Evolutionary conservation across 164 flowering plant genomes (phyloP).

Genomic region (Brasenia schreberi): DNA sequence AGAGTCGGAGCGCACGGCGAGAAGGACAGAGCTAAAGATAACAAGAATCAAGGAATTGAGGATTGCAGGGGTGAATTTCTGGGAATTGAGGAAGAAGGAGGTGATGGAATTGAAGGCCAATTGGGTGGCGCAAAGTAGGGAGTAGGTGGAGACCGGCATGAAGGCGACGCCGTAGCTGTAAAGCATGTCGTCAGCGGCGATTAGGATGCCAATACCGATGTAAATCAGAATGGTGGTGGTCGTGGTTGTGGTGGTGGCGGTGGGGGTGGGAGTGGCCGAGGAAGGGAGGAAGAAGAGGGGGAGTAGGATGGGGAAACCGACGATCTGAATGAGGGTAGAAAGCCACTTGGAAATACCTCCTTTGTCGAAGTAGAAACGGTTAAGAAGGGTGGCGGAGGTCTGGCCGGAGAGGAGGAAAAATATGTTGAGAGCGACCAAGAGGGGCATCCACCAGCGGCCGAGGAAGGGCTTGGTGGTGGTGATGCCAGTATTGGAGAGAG

Average conservation of each 20-base stretch:
- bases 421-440: slow-evolving; percentile 17
- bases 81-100: slow-evolving; percentile 17
- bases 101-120: slow-evolving; percentile 18
- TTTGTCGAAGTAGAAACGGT: slow-evolving; percentile 18
- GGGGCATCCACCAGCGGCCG: slow-evolving; percentile 19
- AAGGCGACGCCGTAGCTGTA: slow-evolving; percentile 19
- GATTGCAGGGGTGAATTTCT: slow-evolving; percentile 14
- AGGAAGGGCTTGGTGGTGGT: not conserved
- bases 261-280: not conserved
- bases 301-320: slow-evolving; percentile 15
- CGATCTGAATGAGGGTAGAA: slow-evolving; percentile 20
- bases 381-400: slow-evolving; percentile 14
- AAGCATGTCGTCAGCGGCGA: slow-evolving; percentile 15
- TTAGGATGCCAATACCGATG: slow-evolving; percentile 9
- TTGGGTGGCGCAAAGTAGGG: slow-evolving; percentile 20
- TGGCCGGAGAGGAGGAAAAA: slow-evolving; percentile 19
- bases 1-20: slow-evolving; percentile 10
- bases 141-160: slow-evolving; percentile 20
- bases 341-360: slow-evolving; percentile 27
- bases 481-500: not conserved
- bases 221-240: slow-evolving; percentile 5
- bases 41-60: slow-evolving; percentile 14
- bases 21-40: slow-evolving; percentile 13
- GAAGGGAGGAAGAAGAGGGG: not conserved
- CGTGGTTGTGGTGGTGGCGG: not conserved